Evolutionary conservation across 768 basidiomycete genomes (phyloP).

Genomic region (Mycena metata): DNA sequence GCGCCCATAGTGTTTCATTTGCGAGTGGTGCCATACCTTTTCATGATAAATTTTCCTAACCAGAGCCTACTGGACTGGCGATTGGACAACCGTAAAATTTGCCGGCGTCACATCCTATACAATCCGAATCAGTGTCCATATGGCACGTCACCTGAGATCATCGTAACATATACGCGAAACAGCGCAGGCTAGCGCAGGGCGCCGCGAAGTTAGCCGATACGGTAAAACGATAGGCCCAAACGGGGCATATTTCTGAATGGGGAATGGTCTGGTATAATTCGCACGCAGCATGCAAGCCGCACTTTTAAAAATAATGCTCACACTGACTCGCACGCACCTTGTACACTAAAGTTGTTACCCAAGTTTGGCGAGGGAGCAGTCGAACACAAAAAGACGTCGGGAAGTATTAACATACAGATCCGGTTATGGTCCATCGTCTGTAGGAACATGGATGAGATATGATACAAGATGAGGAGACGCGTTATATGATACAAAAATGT

Average conservation of each 20-base stretch:
- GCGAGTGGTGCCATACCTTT: neutral
- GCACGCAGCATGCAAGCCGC: no score
- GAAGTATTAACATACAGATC: no score
- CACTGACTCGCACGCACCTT: no score
- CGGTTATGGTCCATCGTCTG: neutral
- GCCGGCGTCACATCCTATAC: neutral
- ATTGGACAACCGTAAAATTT: constrained; percentile 26
- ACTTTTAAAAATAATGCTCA: no score
- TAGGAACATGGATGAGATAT: neutral
- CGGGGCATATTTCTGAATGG: constrained; percentile 25
- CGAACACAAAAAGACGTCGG: no score
- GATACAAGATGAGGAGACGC: constrained; percentile 1
- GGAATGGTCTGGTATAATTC: no score
- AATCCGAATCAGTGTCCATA: neutral
- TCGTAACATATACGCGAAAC: neutral
- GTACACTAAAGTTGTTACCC: no score
- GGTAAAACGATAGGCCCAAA: constrained; percentile 7
- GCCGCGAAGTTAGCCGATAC: neutral
- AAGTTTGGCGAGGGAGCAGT: no score
- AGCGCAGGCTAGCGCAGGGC: no score
- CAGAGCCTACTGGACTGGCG: neutral
- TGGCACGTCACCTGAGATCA: neutral
- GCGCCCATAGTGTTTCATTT: no score
- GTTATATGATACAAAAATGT: constrained; percentile 25
- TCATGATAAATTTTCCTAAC: neutral